phyloP scores from a whole-genome alignment of 108 stramenopile species.

The Pseudonitzschia multistriata region DNA sequence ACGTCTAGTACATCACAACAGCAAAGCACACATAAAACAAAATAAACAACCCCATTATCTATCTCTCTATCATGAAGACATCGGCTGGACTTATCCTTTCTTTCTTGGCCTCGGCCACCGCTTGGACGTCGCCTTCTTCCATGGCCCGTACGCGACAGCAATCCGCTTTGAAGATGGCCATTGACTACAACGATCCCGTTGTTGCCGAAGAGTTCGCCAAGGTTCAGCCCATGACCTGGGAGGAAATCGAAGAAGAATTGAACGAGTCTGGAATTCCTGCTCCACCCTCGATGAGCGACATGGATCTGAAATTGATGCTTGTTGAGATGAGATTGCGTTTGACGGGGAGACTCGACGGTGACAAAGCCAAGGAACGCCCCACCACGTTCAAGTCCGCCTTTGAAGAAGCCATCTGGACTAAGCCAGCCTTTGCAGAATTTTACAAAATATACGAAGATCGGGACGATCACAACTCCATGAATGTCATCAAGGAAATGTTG shows the following conservation, averaged over 20 bases:
- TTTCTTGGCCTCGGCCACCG: conserved; percentile 3
- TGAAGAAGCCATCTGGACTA: conserved; percentile 82
- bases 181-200: conserved; percentile 87
- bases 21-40: neutral
- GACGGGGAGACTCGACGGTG: conserved; percentile 41
- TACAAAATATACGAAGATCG: conserved; percentile 58
- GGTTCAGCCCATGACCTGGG: conserved; percentile 73
- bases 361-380: conserved; percentile 37
- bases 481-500: conserved; percentile 77
- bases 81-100: conserved; percentile 6
- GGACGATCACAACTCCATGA: conserved; percentile 79
- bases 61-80: neutral
- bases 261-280: conserved; percentile 63
- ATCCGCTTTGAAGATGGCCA: conserved; percentile 55
- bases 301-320: conserved; percentile 83
- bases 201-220: conserved; percentile 78
- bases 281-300: conserved; percentile 72
- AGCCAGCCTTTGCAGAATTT: conserved; percentile 69
- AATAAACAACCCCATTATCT: too few species aligned
- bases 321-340: conserved; percentile 73
- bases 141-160: neutral
- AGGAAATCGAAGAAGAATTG: conserved; percentile 80
- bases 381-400: conserved; percentile 69
- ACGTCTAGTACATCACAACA: neutral
- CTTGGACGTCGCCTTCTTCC: conserved; percentile 2